Percentiles rank a stretch among this genome's conserved stretches.
These are phyloP conservation scores for Sicyos edulis DNA, from an alignment of 306 rosid species.

Conservation along the genomic window DNA sequence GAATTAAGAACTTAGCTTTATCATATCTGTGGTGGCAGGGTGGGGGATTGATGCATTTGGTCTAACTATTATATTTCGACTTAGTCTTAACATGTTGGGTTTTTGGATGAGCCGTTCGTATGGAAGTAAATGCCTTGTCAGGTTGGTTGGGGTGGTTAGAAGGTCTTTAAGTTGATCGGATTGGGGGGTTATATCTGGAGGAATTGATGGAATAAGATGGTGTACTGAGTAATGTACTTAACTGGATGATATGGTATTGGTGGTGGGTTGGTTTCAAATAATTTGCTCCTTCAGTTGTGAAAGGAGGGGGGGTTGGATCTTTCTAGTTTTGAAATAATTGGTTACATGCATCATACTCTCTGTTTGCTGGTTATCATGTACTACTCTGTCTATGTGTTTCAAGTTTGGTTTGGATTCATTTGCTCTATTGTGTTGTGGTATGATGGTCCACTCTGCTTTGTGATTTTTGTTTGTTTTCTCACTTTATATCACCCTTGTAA, in stretches of 20 bases:
- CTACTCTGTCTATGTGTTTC: background rate
- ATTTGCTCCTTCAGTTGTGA: background rate
- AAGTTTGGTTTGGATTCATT: background rate
- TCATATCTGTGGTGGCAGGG: too few relatives aligned
- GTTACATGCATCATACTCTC: background rate
- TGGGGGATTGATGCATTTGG: too few relatives aligned
- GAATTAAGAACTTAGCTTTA: too few relatives aligned
- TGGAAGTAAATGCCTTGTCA: conserved; percentile 58
- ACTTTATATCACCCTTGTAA: too few relatives aligned
- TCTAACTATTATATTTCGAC: too few relatives aligned
- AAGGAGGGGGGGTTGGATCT: background rate
- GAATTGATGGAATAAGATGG: conserved; percentile 46
- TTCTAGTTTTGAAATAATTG: conserved; percentile 7
- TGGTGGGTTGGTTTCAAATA: conserved; percentile 2
- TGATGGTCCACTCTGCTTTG: too few relatives aligned
- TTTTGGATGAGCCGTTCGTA: conserved; percentile 34
- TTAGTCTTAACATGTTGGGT: too few relatives aligned
- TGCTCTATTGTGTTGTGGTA: too few relatives aligned
- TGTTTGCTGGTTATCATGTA: background rate
- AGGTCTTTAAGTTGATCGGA: conserved; percentile 32
- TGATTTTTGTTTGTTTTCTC: too few relatives aligned
- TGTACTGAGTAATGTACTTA: conserved; percentile 31
- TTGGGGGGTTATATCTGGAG: conserved; percentile 37
- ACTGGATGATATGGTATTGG: conserved; percentile 10
- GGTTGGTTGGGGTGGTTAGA: conserved; percentile 64